Evolutionary conservation across 192 early-diverging fungal species (phyloP), one percentile per base, ranked within the genome.

Genomic region (Backusella morwellensis): DNA sequence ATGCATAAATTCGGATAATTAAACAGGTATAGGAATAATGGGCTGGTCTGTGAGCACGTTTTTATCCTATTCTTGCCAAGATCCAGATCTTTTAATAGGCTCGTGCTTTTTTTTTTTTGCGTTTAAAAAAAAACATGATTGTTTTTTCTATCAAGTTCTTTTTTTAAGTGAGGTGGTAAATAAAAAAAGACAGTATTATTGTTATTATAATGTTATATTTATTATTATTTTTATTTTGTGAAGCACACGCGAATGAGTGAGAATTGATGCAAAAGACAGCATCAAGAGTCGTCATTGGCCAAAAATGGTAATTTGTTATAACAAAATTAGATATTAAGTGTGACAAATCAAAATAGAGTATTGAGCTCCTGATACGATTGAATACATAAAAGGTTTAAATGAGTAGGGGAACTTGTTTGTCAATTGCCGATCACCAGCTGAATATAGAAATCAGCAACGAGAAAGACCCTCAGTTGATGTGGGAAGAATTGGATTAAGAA

Each of bases 1-100:
- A 63, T 63, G 56, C 56, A 63, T 63, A 63, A 63, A 63, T 63
- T 63, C 56, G 56, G 56, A 63, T 63, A 23, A 63, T 68, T 68
- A 68, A 68, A 35, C 35, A 68, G 29, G 35, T 35, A 68, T 68
- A 68, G 35, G 15, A 68, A 68, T 36, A 68, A 9, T n/a, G 2
- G 34, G 17, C 29, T 68, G 67, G 34, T 68, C 35, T 19, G 15
- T 68, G 29, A 19, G 35, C 66, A 68, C 35, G 32, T 35, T 35
- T 36, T 36, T 68, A 67, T n/a, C 5, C 7, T 35, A 36, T 68
- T 35, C n/a, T 19, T 35, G 35, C 34, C 66, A 32, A 59, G 56
- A 59, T 59, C 56, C 23, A 59, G 56, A 59, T 59, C 56, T 8
- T 12, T 59, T 12, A 26, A 59, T 59, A 12, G 56, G 56, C 23